These are phyloP conservation scores for Candolleomyces eurysporus DNA, from an alignment of 768 basidiomycete genomes.

Conservation along the genomic window DNA sequence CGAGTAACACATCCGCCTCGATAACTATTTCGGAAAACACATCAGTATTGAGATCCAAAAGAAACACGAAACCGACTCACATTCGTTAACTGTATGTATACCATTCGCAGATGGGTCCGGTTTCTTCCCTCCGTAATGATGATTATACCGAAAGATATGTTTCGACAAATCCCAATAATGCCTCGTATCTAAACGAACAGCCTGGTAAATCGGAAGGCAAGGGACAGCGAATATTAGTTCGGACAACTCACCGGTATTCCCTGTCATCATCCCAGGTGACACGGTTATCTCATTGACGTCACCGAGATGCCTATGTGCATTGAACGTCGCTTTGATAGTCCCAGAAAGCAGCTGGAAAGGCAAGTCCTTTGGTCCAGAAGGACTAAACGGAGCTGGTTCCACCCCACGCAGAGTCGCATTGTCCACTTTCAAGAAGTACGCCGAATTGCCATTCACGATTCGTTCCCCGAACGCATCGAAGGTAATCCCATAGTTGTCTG, in stretches of 20 bases:
- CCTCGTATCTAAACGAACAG: conserved; percentile 46
- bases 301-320: conserved; percentile 40
- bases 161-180: conserved; percentile 56
- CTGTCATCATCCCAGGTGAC: conserved; percentile 55
- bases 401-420: conserved; percentile 50
- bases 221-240: background rate
- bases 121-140: conserved; percentile 26
- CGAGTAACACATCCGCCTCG: conserved; percentile 49
- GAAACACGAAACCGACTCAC: conserved; percentile 32
- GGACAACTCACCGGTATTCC: conserved; percentile 50
- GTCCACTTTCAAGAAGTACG: conserved; percentile 48
- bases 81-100: conserved; percentile 72
- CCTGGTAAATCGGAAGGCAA: background rate
- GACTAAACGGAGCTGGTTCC: conserved; percentile 68
- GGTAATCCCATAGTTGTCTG: conserved; percentile 52
- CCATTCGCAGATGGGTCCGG: conserved; percentile 32
- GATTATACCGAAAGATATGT: conserved; percentile 70
- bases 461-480: conserved; percentile 53
- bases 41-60: background rate
- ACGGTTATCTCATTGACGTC: conserved; percentile 38
- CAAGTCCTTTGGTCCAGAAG: conserved; percentile 39
- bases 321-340: conserved; percentile 61
- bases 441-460: conserved; percentile 29
- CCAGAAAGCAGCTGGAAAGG: conserved; percentile 57
- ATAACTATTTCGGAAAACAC: conserved; percentile 35